Evolutionary conservation across 306 rosid species (phyloP).

Genomic region (Vigna nakashimae): DNA sequence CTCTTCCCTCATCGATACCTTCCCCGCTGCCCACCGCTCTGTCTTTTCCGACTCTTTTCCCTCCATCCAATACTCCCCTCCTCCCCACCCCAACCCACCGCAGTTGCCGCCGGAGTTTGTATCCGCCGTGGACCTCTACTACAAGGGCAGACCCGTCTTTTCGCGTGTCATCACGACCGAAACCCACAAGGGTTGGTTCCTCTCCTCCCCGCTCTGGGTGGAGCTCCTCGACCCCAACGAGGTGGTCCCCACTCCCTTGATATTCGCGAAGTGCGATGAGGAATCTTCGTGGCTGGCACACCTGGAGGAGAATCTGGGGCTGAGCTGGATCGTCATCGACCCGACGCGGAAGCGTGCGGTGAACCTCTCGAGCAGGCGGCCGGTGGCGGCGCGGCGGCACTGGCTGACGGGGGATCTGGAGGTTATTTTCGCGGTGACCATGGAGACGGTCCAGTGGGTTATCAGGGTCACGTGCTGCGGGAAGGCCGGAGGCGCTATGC

Average conservation of each 20-base stretch:
- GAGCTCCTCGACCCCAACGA: conserved; percentile 70
- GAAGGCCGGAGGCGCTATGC: conserved; percentile 61
- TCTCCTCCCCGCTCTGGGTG: conserved; percentile 65
- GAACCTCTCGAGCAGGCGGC: conserved; percentile 66
- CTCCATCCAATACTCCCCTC: conserved; percentile 53
- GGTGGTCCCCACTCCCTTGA: conserved; percentile 52
- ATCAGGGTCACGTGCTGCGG: conserved; percentile 72
- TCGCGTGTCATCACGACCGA: conserved; percentile 57
- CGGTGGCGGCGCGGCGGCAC: conserved; percentile 63
- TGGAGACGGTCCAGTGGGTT: conserved; percentile 58
- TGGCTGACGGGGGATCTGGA: conserved; percentile 73
- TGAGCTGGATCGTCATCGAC: conserved; percentile 86
- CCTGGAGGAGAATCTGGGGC: conserved; percentile 55
- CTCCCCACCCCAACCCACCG: background rate
- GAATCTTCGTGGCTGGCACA: conserved; percentile 44
- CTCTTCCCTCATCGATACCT: conserved; percentile 49
- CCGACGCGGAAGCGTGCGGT: conserved; percentile 61
- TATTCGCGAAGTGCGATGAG: conserved; percentile 35
- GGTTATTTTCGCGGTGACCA: conserved; percentile 53
- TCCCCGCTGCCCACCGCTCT: conserved; percentile 68
- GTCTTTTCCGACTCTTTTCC: conserved; percentile 84
- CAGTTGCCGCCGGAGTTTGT: conserved; percentile 39
- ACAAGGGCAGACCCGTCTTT: conserved; percentile 57
- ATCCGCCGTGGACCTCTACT: conserved; percentile 79
- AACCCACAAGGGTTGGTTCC: conserved; percentile 67